Percentiles rank a stretch among this genome's conserved stretches.
Conservation (phyloP, 2,329 filamentous ascomycete species). For the Aureobasidium sp. region DNA sequence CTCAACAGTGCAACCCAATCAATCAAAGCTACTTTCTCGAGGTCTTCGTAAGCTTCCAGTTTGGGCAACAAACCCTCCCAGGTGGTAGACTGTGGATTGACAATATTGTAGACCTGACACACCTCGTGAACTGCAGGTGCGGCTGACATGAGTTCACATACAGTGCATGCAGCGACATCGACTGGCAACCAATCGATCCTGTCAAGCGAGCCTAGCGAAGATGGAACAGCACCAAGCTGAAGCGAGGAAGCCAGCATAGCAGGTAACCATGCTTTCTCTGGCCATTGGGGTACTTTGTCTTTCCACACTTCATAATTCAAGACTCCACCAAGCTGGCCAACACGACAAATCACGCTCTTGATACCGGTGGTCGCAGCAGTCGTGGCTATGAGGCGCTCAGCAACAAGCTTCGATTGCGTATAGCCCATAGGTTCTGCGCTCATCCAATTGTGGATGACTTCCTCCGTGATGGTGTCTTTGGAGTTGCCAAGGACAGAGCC, state of each 20-base stretch:
- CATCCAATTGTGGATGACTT: constrained; percentile 21
- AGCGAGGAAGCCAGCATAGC: constrained; percentile 39
- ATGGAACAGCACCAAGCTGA: constrained; percentile 41
- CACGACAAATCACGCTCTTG: constrained; percentile 20
- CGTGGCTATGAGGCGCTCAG: constrained; percentile 25
- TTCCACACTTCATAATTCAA: constrained; percentile 20
- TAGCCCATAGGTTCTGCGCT: constrained; percentile 29
- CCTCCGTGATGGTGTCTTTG: constrained; percentile 24
- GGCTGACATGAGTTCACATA: constrained; percentile 13
- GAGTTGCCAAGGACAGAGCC: constrained; percentile 24
- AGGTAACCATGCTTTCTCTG: constrained; percentile 50
- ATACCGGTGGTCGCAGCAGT: constrained; percentile 24
- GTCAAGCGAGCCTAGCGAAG: constrained; percentile 35
- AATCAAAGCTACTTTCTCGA: background rate
- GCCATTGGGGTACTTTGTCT: constrained; percentile 36
- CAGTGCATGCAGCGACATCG: constrained; percentile 25
- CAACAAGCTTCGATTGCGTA: constrained; percentile 31
- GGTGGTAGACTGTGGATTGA: constrained; percentile 21
- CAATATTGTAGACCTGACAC: constrained; percentile 22
- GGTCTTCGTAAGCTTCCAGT: background rate
- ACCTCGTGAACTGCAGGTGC: background rate
- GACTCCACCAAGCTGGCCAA: constrained; percentile 27
- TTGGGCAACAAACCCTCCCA: constrained; percentile 20
- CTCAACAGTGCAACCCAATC: background rate
- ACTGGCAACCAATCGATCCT: constrained; percentile 49